phyloP scores from a whole-genome alignment of 257 asterid genomes.

The Scutellaria galericulata region DNA sequence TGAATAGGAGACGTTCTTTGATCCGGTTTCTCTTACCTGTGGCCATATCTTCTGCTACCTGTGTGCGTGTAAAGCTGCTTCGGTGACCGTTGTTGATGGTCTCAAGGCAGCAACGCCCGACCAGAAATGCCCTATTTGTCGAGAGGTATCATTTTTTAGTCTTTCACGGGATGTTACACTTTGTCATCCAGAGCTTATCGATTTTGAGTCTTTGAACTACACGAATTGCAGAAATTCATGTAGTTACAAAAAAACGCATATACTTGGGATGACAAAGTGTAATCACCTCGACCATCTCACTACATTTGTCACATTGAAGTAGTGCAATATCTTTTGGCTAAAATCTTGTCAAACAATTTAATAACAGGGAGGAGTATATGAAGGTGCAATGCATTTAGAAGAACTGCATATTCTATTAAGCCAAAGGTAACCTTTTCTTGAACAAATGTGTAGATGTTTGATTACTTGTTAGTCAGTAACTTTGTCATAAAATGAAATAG shows the following conservation, averaged over 20 bases:
- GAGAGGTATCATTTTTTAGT: slow-evolving; percentile 57
- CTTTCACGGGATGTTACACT: not conserved
- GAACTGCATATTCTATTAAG: slow-evolving; percentile 81
- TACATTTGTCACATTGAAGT: not conserved
- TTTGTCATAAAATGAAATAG: slow-evolving; percentile 44
- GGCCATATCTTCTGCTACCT: slow-evolving; percentile 91
- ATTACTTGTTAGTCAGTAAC: not conserved
- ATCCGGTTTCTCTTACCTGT: slow-evolving; percentile 82
- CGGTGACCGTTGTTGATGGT: slow-evolving; percentile 89
- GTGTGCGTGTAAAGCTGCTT: slow-evolving; percentile 93
- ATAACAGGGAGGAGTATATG: slow-evolving; percentile 70
- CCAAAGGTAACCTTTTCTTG: slow-evolving; percentile 49
- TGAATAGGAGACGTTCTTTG: slow-evolving; percentile 82
- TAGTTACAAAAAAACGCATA: too few relatives aligned
- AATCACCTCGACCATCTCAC: too few relatives aligned
- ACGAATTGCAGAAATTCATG: too few relatives aligned
- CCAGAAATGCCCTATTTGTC: slow-evolving; percentile 85
- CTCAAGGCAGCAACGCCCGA: slow-evolving; percentile 54
- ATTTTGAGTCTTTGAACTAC: too few relatives aligned
- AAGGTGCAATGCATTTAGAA: slow-evolving; percentile 77
- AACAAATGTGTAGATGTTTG: not conserved
- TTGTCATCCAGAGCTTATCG: not conserved
- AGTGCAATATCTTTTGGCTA: not conserved
- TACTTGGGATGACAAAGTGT: too few relatives aligned
- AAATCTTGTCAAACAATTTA: not conserved